Evolutionary conservation across 805 yeast genomes (phyloP).

Genomic region (Candida insectorum): DNA sequence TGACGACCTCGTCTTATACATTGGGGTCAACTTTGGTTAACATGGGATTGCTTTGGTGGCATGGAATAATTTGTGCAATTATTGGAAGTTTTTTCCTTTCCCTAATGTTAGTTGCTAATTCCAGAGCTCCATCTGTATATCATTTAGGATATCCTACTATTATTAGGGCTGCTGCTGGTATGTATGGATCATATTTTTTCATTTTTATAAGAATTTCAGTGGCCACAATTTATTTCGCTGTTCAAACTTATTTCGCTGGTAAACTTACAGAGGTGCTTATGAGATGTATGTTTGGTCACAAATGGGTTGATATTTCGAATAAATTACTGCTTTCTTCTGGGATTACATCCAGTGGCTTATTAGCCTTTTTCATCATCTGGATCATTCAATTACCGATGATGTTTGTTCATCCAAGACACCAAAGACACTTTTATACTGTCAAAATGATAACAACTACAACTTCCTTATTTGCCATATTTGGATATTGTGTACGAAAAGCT

Average conservation of each 20-base stretch:
- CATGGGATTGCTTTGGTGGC: conserved; percentile 7
- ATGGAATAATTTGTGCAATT: conserved; percentile 6
- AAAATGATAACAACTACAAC: conserved; percentile 7
- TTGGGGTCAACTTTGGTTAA: conserved; percentile 5
- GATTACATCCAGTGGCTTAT: conserved; percentile 5
- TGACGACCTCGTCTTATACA: conserved; percentile 6
- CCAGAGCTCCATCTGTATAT: conserved; percentile 7
- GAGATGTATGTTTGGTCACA: conserved; percentile 8
- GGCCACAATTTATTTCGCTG: conserved; percentile 7
- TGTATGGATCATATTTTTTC: conserved; percentile 7
- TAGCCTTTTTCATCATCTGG: conserved; percentile 6
- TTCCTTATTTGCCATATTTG: conserved; percentile 7
- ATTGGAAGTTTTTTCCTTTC: conserved; percentile 7
- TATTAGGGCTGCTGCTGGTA: conserved; percentile 6
- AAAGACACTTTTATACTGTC: conserved; percentile 7
- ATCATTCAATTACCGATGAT: conserved; percentile 6
- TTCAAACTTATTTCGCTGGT: conserved; percentile 8
- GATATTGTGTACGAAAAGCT: conserved; percentile 8
- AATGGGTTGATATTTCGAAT: conserved; percentile 5
- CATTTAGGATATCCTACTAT: conserved; percentile 9
- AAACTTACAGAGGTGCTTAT: conserved; percentile 5
- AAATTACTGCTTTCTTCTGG: conserved; percentile 1
- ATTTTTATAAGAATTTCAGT: conserved; percentile 6
- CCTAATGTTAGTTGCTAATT: conserved; percentile 4
- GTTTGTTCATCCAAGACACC: conserved; percentile 8